Conservation (phyloP, 2,329 filamentous ascomycete genomes). For the Dothideomycetes sp. region DNA sequence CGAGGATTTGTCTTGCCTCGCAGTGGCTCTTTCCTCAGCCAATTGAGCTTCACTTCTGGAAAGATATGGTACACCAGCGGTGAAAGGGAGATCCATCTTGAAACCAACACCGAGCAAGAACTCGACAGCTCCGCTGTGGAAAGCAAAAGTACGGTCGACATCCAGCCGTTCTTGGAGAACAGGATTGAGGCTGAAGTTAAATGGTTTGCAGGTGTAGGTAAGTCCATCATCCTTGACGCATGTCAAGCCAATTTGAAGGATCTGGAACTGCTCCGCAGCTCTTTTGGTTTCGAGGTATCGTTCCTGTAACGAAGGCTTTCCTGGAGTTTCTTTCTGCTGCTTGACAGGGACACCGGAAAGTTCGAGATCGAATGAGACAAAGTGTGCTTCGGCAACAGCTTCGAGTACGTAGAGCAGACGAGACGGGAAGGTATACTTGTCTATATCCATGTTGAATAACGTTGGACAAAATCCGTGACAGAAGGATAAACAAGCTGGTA, state of each 20-base stretch:
- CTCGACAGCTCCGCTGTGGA: slow-evolving; percentile 51
- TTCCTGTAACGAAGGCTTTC: slow-evolving; percentile 47
- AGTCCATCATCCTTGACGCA: slow-evolving; percentile 49
- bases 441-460: slow-evolving; percentile 46
- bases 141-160: slow-evolving; percentile 51
- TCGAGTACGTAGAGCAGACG: slow-evolving; percentile 48
- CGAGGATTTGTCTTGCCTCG: slow-evolving; percentile 33
- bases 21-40: slow-evolving; percentile 37
- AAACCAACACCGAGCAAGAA: slow-evolving; percentile 53
- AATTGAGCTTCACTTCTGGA: slow-evolving; percentile 48
- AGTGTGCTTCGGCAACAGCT: slow-evolving; percentile 49
- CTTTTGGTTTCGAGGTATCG: slow-evolving; percentile 52
- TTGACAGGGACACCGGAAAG: slow-evolving; percentile 52
- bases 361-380: slow-evolving; percentile 58
- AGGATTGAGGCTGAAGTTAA: slow-evolving; percentile 56
- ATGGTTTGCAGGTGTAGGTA: slow-evolving; percentile 51
- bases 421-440: slow-evolving; percentile 39
- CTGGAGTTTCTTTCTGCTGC: slow-evolving; percentile 25
- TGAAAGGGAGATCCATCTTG: slow-evolving; percentile 48
- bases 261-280: slow-evolving; percentile 53
- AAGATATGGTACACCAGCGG: slow-evolving; percentile 51
- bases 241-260: slow-evolving; percentile 59
- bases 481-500: too few species aligned
- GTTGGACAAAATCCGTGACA: background rate
- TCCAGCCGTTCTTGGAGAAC: slow-evolving; percentile 43